Conservation (phyloP, 768 basidiomycete species). For the Hypsizygus marmoreus region DNA sequence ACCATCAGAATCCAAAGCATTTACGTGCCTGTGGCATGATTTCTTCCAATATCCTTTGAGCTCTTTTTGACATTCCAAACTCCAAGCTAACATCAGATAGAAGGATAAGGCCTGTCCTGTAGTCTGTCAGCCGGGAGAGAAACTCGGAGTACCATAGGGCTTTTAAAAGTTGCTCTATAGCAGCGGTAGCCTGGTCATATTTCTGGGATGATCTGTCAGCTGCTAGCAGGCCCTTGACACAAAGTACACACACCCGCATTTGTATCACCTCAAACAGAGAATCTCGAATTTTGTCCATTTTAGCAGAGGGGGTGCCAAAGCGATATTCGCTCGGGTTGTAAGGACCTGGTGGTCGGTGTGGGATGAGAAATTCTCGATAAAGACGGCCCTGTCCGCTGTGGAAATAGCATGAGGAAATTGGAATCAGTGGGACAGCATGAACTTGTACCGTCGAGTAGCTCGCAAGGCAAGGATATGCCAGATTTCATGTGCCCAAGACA, state of each 20-base stretch:
- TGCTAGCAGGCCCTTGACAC: conserved; percentile 8
- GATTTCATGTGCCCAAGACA: conserved; percentile 72
- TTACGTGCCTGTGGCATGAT: conserved; percentile 75
- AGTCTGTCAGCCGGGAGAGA: conserved; percentile 63
- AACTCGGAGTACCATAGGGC: conserved; percentile 83
- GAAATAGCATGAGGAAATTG: not conserved
- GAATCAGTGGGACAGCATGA: conserved; percentile 3
- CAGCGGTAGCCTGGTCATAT: conserved; percentile 59
- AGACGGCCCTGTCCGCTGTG: conserved; percentile 64
- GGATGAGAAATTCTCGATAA: conserved; percentile 65
- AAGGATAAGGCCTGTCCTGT: conserved; percentile 68
- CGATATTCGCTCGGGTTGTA: conserved; percentile 61
- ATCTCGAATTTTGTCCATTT: conserved; percentile 44
- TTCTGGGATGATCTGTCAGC: conserved; percentile 40
- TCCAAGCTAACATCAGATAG: conserved; percentile 81
- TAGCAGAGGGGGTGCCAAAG: conserved; percentile 40
- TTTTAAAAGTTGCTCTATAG: conserved; percentile 67
- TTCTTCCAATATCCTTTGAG: conserved; percentile 67
- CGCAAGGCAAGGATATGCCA: conserved; percentile 78
- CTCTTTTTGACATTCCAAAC: conserved; percentile 71
- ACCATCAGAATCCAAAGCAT: not conserved
- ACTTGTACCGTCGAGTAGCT: conserved; percentile 63
- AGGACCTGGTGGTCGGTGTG: conserved; percentile 56
- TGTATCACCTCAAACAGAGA: conserved; percentile 47
- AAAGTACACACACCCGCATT: conserved; percentile 40